A percentile compares a stretch with the other conserved stretches of the same genome.
Evolutionary conservation across 257 asterid species (phyloP).

Genomic region (Parsonsia alboflavescens): DNA sequence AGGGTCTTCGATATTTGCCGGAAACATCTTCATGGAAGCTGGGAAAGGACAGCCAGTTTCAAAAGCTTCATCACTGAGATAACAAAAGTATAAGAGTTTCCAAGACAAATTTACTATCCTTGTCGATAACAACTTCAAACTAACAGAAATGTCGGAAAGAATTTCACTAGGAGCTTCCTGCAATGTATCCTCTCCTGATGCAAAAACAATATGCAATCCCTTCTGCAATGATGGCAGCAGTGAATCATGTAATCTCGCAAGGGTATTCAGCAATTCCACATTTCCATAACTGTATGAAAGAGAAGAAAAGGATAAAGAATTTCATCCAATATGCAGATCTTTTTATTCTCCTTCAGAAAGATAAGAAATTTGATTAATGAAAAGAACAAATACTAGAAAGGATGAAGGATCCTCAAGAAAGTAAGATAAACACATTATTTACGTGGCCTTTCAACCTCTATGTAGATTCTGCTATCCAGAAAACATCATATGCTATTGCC

Average conservation of each 20-base stretch:
- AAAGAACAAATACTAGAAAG: not conserved
- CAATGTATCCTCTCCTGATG: slow-evolving; percentile 29
- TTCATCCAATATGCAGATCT: no score
- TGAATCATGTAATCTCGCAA: slow-evolving; percentile 70
- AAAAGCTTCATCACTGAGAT: slow-evolving; percentile 80
- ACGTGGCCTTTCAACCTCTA: not conserved
- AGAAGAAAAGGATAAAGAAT: slow-evolving; percentile 9
- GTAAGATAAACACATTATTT: not conserved
- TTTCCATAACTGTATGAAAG: slow-evolving; percentile 61
- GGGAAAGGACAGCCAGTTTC: slow-evolving; percentile 46
- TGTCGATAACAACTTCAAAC: slow-evolving; percentile 60
- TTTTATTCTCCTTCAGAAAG: not conserved
- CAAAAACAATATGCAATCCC: slow-evolving; percentile 50
- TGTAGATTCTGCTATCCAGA: not conserved
- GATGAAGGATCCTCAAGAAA: not conserved
- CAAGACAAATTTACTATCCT: slow-evolving; percentile 72
- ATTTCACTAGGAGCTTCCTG: slow-evolving; percentile 42
- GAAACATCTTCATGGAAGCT: slow-evolving; percentile 73
- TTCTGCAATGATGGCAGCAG: slow-evolving; percentile 69
- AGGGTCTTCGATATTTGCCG: slow-evolving; percentile 89
- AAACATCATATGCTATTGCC: not conserved
- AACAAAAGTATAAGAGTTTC: slow-evolving; percentile 65
- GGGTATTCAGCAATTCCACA: slow-evolving; percentile 70
- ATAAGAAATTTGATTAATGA: not conserved
- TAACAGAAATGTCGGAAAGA: slow-evolving; percentile 46